Evolutionary conservation across 202 grass and related monocot species (phyloP).

Genomic region (Dendrocalamus latiflorus): DNA sequence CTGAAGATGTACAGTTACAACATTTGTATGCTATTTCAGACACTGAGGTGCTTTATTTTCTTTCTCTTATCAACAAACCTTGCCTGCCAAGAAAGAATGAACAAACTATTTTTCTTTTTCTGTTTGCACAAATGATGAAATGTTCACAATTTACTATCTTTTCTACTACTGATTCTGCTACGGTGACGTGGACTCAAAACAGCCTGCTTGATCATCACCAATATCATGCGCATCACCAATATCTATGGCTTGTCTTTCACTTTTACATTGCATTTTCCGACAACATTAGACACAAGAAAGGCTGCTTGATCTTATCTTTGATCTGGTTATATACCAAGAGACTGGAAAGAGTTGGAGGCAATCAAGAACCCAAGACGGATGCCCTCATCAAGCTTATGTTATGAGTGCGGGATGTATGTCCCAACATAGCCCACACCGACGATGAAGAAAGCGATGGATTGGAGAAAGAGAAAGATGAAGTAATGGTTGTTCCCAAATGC

Average conservation of each 20-base stretch:
- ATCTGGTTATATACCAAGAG: constrained; percentile 1
- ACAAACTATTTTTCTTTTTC: not conserved
- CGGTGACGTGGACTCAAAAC: not conserved
- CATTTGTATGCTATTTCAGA: not conserved
- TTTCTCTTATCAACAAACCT: constrained; percentile 8
- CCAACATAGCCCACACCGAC: constrained; percentile 80
- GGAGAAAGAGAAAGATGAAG: constrained; percentile 74
- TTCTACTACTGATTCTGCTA: no score
- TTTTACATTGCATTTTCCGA: constrained; percentile 2
- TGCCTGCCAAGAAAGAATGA: not conserved
- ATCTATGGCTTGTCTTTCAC: constrained; percentile 5
- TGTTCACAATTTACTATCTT: no score
- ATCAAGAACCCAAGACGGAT: not conserved
- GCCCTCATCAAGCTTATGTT: not conserved
- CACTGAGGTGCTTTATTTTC: not conserved
- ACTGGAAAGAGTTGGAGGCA: not conserved
- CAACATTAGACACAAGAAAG: constrained; percentile 26
- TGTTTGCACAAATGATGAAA: no score
- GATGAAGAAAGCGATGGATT: constrained; percentile 77
- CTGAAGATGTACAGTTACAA: not conserved
- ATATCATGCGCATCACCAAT: not conserved
- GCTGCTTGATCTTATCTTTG: constrained; percentile 25
- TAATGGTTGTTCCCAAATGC: constrained; percentile 68
- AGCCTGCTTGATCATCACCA: constrained; percentile 29
- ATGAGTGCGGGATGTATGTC: constrained; percentile 50